Evolutionary conservation across 805 yeast genomes (phyloP).

Genomic region (Saturnispora bothae): DNA sequence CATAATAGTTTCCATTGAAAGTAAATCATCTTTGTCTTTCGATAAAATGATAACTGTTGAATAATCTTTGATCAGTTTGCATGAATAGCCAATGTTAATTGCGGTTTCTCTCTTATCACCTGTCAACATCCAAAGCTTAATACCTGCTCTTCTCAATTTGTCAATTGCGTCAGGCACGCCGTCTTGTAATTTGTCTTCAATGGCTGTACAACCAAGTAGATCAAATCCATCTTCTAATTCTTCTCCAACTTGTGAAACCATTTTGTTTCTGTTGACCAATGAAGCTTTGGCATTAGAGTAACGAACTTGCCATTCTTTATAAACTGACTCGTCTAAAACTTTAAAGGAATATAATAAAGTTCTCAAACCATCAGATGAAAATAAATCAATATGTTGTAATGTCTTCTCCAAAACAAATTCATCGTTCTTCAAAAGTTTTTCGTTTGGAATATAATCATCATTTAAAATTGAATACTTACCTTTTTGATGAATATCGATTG

Average conservation of each 20-base stretch:
- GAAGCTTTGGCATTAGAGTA: conserved; percentile 74
- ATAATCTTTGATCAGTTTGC: conserved; percentile 85
- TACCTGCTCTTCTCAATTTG: conserved; percentile 84
- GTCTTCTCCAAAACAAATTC: conserved; percentile 75
- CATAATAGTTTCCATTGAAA: conserved; percentile 37
- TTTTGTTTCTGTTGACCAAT: conserved; percentile 49
- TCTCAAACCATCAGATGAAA: conserved; percentile 89
- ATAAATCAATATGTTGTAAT: conserved; percentile 82
- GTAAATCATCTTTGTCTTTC: conserved; percentile 13
- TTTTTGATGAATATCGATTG: conserved; percentile 49
- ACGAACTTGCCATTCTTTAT: conserved; percentile 52
- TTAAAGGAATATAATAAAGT: conserved; percentile 76
- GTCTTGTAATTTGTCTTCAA: conserved; percentile 90
- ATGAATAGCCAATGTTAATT: conserved; percentile 90
- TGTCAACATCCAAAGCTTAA: conserved; percentile 95
- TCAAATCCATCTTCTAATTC: conserved; percentile 58
- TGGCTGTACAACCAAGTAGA: conserved; percentile 87
- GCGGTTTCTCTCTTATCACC: conserved; percentile 99
- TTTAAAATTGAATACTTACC: conserved; percentile 34
- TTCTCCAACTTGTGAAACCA: conserved; percentile 65
- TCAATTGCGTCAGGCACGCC: conserved; percentile 97
- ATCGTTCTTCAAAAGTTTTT: conserved; percentile 54
- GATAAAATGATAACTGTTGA: conserved; percentile 73
- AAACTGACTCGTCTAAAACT: conserved; percentile 53
- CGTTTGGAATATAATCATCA: conserved; percentile 39